These are phyloP conservation scores for Groenewaldozyma tartarivorans DNA, from an alignment of 805 yeast species.

Conservation along the genomic window DNA sequence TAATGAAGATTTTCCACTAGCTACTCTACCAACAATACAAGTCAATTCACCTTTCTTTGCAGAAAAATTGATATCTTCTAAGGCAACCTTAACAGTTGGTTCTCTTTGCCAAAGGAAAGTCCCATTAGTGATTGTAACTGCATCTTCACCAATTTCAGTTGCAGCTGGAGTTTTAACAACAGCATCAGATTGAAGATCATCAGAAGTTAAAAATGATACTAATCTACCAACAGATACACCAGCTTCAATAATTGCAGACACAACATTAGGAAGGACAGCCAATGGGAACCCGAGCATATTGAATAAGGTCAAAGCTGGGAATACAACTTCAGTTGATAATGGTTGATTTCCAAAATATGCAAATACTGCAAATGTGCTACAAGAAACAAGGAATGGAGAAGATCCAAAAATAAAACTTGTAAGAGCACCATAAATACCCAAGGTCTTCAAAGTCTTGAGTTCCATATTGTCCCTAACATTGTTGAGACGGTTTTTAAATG, in stretches of 20 bases:
- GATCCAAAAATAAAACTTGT: constrained; percentile 77
- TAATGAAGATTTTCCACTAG: constrained; percentile 80
- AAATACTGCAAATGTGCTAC: constrained; percentile 83
- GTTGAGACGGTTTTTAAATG: constrained; percentile 49
- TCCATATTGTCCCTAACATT: constrained; percentile 46
- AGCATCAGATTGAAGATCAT: constrained; percentile 75
- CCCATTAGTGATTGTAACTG: constrained; percentile 28
- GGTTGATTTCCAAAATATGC: constrained; percentile 54
- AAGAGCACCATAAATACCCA: constrained; percentile 73
- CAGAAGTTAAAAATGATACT: constrained; percentile 55
- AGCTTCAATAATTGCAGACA: constrained; percentile 79
- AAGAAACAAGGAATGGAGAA: constrained; percentile 86
- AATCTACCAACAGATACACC: constrained; percentile 52
- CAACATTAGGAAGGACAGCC: constrained; percentile 84
- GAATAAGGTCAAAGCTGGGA: constrained; percentile 50
- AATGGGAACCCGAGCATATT: constrained; percentile 86
- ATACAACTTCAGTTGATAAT: constrained; percentile 80
- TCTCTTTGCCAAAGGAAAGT: constrained; percentile 55
- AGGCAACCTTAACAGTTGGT: constrained; percentile 40
- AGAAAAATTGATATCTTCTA: constrained; percentile 54
- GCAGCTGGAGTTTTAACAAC: constrained; percentile 45
- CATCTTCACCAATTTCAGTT: constrained; percentile 54
- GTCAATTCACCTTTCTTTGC: constrained; percentile 73
- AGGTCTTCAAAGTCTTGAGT: constrained; percentile 67
- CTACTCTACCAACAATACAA: constrained; percentile 87